A percentile compares a stretch with the other conserved stretches of the same genome.
Evolutionary conservation across 2,329 filamentous ascomycete genomes (phyloP).

Genomic region (Nothophoma quercina): DNA sequence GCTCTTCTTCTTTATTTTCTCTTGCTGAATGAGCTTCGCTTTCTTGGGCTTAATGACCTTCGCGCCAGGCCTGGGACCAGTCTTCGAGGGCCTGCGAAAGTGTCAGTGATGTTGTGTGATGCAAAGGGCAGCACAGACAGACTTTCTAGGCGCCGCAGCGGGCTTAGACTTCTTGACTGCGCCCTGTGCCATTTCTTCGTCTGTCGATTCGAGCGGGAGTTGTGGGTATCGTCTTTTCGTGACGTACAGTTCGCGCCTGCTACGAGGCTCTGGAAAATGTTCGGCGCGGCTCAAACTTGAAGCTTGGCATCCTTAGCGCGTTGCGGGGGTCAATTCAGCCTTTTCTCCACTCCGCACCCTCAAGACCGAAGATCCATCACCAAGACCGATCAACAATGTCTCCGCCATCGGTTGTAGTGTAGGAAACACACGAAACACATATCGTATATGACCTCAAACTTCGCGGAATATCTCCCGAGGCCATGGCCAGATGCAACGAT

Average conservation of each 20-base stretch:
- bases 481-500: too few species aligned
- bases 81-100: constrained; percentile 37
- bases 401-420: background rate
- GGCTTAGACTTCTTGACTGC: constrained; percentile 56
- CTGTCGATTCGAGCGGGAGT: background rate
- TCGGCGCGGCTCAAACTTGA: constrained; percentile 23
- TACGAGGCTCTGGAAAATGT: constrained; percentile 21
- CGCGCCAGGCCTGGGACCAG: constrained; percentile 65
- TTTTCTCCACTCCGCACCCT: constrained; percentile 30
- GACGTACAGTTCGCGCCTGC: constrained; percentile 6
- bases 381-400: constrained; percentile 22
- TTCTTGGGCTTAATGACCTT: constrained; percentile 74
- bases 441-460: background rate
- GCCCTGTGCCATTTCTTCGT: constrained; percentile 56
- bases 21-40: constrained; percentile 63
- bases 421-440: background rate
- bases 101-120: constrained; percentile 11
- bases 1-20: constrained; percentile 71
- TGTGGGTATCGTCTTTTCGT: background rate
- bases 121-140: constrained; percentile 12
- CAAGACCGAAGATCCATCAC: constrained; percentile 40
- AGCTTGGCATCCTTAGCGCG: constrained; percentile 19
- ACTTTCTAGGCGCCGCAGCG: constrained; percentile 49
- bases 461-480: constrained; percentile 5
- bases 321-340: constrained; percentile 40